phyloP scores from a whole-genome alignment of 768 basidiomycete species.

The Russula compacta region DNA sequence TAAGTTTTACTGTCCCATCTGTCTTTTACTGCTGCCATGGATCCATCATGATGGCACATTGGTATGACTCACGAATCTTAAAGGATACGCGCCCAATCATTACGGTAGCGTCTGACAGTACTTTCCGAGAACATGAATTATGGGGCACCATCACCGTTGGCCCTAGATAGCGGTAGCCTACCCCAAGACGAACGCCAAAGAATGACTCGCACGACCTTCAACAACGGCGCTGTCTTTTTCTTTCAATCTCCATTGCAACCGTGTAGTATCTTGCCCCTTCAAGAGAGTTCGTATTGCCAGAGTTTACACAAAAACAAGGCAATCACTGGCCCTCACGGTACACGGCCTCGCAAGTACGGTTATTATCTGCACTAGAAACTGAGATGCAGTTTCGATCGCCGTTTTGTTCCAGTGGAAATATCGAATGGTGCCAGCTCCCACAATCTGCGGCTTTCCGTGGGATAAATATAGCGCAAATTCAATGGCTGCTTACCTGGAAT shows the following conservation, averaged over 20 bases:
- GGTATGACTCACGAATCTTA: neutral
- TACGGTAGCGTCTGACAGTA: neutral
- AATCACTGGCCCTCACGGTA: neutral
- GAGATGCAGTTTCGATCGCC: neutral
- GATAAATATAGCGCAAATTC: neutral
- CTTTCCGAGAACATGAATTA: neutral
- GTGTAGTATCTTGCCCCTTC: neutral
- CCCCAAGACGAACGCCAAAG: neutral
- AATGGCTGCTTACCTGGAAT: slow-evolving; percentile 7
- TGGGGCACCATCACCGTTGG: neutral
- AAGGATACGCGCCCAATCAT: neutral
- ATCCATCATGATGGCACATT: neutral
- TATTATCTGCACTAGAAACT: neutral
- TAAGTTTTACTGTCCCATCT: too few species aligned
- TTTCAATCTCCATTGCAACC: neutral
- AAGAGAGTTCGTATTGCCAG: neutral
- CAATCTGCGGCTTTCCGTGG: neutral
- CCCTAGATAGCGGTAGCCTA: neutral
- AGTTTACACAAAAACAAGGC: neutral
- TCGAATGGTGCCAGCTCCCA: slow-evolving; percentile 17
- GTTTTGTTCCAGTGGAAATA: slow-evolving; percentile 2
- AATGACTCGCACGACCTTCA: neutral
- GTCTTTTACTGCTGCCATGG: neutral
- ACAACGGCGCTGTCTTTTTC: too few species aligned
- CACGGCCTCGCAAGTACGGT: neutral